Evolutionary conservation across 2,329 filamentous ascomycete species (phyloP).

Genomic region (Pseudocercospora fijiensis): DNA sequence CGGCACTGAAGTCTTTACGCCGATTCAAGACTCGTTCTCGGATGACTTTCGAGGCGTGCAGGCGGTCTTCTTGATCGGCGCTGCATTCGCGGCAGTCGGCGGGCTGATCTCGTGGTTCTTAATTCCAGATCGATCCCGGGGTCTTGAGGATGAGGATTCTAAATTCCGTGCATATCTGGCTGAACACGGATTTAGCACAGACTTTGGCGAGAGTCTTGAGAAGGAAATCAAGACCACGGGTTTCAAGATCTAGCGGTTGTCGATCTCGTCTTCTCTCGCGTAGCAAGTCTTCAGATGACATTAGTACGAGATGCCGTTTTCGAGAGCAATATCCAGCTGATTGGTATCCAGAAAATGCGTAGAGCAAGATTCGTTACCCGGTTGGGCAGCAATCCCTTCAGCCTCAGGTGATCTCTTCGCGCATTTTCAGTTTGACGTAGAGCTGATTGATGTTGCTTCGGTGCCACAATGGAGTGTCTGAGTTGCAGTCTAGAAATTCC

Average conservation of each 20-base stretch:
- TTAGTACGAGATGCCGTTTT: not conserved
- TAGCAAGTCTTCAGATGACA: not conserved
- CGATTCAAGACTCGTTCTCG: conserved; percentile 45
- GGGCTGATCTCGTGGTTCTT: conserved; percentile 48
- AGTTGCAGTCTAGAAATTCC: not conserved
- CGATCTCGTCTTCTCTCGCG: not conserved
- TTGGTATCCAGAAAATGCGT: not conserved
- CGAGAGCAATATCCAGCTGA: not conserved
- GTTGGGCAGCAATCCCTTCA: not conserved
- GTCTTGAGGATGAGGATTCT: conserved; percentile 48
- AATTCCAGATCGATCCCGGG: conserved; percentile 47
- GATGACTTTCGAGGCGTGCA: conserved; percentile 47
- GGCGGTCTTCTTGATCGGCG: conserved; percentile 53
- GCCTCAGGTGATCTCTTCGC: not conserved
- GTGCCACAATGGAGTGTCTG: not conserved
- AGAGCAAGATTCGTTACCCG: not conserved
- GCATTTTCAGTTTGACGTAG: not conserved
- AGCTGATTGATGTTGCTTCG: conserved; percentile 1
- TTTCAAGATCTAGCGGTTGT: conserved; percentile 8
- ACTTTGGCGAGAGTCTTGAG: conserved; percentile 21
- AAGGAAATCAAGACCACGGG: conserved; percentile 20
- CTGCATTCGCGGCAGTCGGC: conserved; percentile 51
- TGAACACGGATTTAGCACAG: conserved; percentile 41
- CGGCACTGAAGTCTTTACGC: conserved; percentile 69
- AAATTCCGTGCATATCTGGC: conserved; percentile 48